Conservation (phyloP, 352 stramenopile genomes). For the Pythium brachiatum region DNA sequence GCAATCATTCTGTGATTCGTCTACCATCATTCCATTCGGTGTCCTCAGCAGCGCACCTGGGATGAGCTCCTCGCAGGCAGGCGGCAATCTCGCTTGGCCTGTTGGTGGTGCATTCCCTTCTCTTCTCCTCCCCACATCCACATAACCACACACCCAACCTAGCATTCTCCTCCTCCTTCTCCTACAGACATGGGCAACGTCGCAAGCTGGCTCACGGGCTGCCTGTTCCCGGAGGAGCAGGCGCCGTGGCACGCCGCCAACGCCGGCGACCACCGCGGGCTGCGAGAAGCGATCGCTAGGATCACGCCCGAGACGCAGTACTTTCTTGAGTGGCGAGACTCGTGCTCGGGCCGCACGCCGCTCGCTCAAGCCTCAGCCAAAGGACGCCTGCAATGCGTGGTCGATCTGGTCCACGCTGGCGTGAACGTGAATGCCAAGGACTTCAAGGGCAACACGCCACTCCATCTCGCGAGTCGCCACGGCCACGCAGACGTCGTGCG, state of each 20-base stretch:
- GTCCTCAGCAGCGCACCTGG: neutral
- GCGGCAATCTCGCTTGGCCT: neutral
- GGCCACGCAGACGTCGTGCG: slow-evolving; percentile 23
- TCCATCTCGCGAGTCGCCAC: slow-evolving; percentile 29
- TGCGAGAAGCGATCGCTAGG: slow-evolving; percentile 18
- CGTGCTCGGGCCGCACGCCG: slow-evolving; percentile 26
- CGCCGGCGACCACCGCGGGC: slow-evolving; percentile 10
- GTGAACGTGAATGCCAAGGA: slow-evolving; percentile 32
- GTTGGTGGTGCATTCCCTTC: neutral
- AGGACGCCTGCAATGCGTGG: slow-evolving; percentile 21
- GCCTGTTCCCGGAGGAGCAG: slow-evolving; percentile 28
- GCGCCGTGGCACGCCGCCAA: slow-evolving; percentile 28
- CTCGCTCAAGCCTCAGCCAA: slow-evolving; percentile 26
- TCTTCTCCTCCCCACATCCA: neutral
- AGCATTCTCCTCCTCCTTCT: neutral
- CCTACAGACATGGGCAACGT: slow-evolving; percentile 27
- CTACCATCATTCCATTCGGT: slow-evolving; percentile 11
- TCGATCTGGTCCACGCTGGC: slow-evolving; percentile 22
- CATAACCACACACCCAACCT: neutral
- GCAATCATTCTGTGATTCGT: slow-evolving; percentile 10
- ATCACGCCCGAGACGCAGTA: slow-evolving; percentile 19
- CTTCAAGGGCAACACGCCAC: slow-evolving; percentile 35
- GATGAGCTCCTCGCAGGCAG: neutral
- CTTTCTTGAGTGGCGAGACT: slow-evolving; percentile 32
- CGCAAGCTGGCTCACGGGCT: slow-evolving; percentile 21